Conservation (phyloP, 805 yeast species). For the Metschnikowia henanensis region DNA sequence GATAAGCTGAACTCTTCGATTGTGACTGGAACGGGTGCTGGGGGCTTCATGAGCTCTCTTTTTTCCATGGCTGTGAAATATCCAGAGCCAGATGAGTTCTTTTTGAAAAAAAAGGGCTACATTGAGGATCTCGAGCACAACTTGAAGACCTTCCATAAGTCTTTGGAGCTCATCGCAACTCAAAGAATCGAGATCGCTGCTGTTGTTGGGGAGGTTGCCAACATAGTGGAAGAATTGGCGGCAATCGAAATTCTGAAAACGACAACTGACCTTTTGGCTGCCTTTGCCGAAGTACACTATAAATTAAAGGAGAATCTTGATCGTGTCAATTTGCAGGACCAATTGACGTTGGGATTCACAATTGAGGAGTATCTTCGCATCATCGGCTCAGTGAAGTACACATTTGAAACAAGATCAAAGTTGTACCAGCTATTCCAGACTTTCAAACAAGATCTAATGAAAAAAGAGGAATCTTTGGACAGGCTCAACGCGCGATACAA, state of each 20-base stretch:
- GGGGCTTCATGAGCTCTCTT: slow-evolving; percentile 70
- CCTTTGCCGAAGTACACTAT: slow-evolving; percentile 71
- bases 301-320: slow-evolving; percentile 73
- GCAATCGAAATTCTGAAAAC: slow-evolving; percentile 72
- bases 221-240: slow-evolving; percentile 55
- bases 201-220: slow-evolving; percentile 68
- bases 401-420: slow-evolving; percentile 73
- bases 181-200: slow-evolving; percentile 75
- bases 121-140: slow-evolving; percentile 73
- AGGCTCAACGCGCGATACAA: slow-evolving; percentile 45
- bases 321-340: slow-evolving; percentile 80
- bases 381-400: slow-evolving; percentile 69
- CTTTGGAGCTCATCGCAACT: slow-evolving; percentile 69
- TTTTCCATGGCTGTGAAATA: slow-evolving; percentile 68
- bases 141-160: slow-evolving; percentile 63
- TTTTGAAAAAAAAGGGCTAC: slow-evolving; percentile 65
- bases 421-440: slow-evolving; percentile 43
- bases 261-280: slow-evolving; percentile 60
- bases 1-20: slow-evolving; percentile 22
- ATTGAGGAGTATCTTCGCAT: slow-evolving; percentile 84
- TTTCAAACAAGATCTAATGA: slow-evolving; percentile 43
- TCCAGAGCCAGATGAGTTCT: slow-evolving; percentile 77
- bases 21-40: slow-evolving; percentile 29
- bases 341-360: slow-evolving; percentile 81
- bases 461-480: slow-evolving; percentile 46